Percentiles rank a stretch among this genome's conserved stretches.
These are phyloP conservation scores for Hanseniaspora jakobsenii DNA, from an alignment of 805 yeast species.

Conservation along the genomic window DNA sequence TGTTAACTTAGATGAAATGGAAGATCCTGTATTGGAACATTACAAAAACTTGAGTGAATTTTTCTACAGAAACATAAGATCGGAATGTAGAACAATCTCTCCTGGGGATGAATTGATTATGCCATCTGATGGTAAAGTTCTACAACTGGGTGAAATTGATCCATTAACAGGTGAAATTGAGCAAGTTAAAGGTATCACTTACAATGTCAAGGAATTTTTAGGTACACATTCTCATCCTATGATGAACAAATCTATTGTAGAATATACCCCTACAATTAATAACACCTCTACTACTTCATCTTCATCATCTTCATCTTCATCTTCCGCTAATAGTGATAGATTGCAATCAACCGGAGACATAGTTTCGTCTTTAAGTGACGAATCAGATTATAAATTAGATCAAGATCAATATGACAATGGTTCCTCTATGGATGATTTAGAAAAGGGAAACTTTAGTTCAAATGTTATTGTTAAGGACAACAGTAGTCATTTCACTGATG, in stretches of 20 bases:
- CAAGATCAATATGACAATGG: too few species aligned
- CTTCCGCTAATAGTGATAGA: too few species aligned
- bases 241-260: constrained; percentile 28
- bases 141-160: constrained; percentile 67
- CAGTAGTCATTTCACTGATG: constrained; percentile 19
- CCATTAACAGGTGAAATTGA: constrained; percentile 72
- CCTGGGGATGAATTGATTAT: constrained; percentile 53
- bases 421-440: constrained; percentile 1
- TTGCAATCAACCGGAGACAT: too few species aligned
- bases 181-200: constrained; percentile 93
- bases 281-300: constrained; percentile 69
- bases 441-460: constrained; percentile 6
- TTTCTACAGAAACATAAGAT: constrained; percentile 69
- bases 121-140: constrained; percentile 87
- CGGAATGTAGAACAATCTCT: constrained; percentile 68
- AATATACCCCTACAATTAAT: constrained; percentile 34
- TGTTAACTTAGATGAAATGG: constrained; percentile 79
- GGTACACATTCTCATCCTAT: constrained; percentile 41
- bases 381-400: too few species aligned
- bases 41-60: constrained; percentile 80
- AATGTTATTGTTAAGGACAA: constrained; percentile 5
- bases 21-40: constrained; percentile 61
- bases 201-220: constrained; percentile 73
- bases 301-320: too few species aligned
- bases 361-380: too few species aligned